Evolutionary conservation across 805 yeast species (phyloP).

Genomic region (Tetrapisispora arboricola): DNA sequence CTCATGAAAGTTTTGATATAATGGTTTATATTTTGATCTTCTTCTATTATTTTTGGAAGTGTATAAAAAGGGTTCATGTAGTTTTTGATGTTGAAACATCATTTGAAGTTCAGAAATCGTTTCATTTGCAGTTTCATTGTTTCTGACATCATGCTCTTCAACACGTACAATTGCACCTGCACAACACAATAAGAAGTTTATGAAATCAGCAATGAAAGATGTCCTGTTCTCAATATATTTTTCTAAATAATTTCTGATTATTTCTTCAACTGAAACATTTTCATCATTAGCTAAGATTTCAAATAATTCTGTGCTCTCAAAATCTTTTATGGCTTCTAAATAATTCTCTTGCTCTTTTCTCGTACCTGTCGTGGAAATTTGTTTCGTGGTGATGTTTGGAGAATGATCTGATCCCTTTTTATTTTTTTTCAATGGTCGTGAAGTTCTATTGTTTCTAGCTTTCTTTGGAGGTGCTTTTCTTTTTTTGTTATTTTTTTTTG

Average conservation of each 20-base stretch:
- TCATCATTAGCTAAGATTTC: slow-evolving; percentile 41
- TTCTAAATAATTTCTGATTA: slow-evolving; percentile 51
- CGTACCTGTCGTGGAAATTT: slow-evolving; percentile 7
- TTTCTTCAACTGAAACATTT: slow-evolving; percentile 39
- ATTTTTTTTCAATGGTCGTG: slow-evolving; percentile 4
- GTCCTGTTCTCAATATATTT: slow-evolving; percentile 36
- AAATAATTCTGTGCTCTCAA: slow-evolving; percentile 39
- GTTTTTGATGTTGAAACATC: slow-evolving; percentile 46
- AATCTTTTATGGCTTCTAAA: slow-evolving; percentile 33
- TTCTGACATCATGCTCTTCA: slow-evolving; percentile 65
- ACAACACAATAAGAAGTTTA: slow-evolving; percentile 59
- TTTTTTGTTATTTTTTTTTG: slow-evolving; percentile 10
- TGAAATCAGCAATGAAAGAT: slow-evolving; percentile 46
- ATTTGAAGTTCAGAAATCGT: slow-evolving; percentile 66
- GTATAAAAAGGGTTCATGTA: slow-evolving; percentile 60
- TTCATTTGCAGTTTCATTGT: slow-evolving; percentile 57
- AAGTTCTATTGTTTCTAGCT: neutral
- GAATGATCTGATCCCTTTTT: slow-evolving; percentile 4
- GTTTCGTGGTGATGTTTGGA: neutral
- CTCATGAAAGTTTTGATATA: slow-evolving; percentile 43
- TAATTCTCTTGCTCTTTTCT: slow-evolving; percentile 23
- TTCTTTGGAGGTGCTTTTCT: slow-evolving; percentile 3
- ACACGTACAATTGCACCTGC: slow-evolving; percentile 63
- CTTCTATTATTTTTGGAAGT: slow-evolving; percentile 41
- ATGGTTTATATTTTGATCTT: slow-evolving; percentile 30